Base-by-base conservation (phyloP, 1,139 yeast genomes). In the Arxiozyma heterogenica region DNA sequence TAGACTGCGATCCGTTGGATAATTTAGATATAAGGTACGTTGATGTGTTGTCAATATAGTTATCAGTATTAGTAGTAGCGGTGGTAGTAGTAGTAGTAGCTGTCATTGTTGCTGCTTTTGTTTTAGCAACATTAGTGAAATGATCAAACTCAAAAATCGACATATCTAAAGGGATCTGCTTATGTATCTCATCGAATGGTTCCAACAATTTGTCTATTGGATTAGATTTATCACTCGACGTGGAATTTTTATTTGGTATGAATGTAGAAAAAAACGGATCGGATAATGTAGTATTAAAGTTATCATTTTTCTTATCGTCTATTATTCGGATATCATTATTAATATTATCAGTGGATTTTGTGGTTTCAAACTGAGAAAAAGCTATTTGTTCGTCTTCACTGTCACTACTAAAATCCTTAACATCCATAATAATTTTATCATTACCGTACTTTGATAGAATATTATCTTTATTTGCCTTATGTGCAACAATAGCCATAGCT, bases 401-500 rank as follows among this genome's bases (percentile, higher is more conserved):
- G n/a, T 46, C 49, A 47, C 53, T 43, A 17, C 34, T 43, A 44
- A 58, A 62, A 45, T 60, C 55, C n/a, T 58, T 61, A 4, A 66
- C 62, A 49, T 62, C 59, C 58, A 63, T 58, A 49, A 63, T 59
- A 5, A 65, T 57, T 52, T 60, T 61, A 55, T 66, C 58, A 39
- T 59, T 55, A 11, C 59, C 62, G 53, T 55, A 61, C 44, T 55
- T 59, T 17, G 62, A 54, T 25, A 61, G 49, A 1, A 63, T 54
- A 44, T 58, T 58, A 18, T 54, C 52, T 21, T 59, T 55, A 41
- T 58, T 58, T 20, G 61, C 56, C 30, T 60, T 59, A 27, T 63
- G 62, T 7, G 68, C 70, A 23, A 66, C 67, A 12, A 66, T 66
- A 2, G 66, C 68, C 63, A 67, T 65, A 9, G 69, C 65, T 48